A percentile compares a stretch with the other conserved stretches of the same genome.
Conservation (phyloP, 176 grass and related monocot genomes). For the Oryza officinalis region DNA sequence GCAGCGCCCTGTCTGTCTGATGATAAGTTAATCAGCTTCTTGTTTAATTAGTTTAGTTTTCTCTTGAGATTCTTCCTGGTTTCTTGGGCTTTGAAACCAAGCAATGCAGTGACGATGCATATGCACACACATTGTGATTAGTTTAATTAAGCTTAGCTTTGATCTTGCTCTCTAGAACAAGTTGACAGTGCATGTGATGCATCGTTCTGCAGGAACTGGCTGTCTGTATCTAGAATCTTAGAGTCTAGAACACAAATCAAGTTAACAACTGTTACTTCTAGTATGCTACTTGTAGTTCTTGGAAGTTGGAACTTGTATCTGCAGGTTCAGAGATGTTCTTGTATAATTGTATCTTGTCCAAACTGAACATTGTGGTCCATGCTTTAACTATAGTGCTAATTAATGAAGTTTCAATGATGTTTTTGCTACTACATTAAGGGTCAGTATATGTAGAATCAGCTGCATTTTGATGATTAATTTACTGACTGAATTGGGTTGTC, state of each 20-base stretch:
- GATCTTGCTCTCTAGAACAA: background rate
- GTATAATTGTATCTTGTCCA: background rate
- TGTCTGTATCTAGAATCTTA: background rate
- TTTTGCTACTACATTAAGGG: background rate
- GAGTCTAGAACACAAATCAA: background rate
- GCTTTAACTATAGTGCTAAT: background rate
- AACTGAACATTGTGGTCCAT: background rate
- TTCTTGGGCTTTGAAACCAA: constrained; percentile 21
- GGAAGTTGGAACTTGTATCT: background rate
- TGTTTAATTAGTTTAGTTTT: background rate
- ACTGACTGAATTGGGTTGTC: background rate
- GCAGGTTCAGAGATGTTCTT: background rate
- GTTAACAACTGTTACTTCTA: background rate
- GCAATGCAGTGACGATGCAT: background rate
- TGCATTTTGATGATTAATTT: background rate
- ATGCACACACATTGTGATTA: background rate
- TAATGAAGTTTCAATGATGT: background rate
- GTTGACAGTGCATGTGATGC: background rate
- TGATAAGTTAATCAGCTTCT: background rate
- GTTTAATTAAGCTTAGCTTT: background rate
- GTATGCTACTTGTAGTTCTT: background rate
- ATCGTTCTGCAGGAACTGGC: constrained; percentile 6
- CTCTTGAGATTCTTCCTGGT: constrained; percentile 15
- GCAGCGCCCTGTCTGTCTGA: background rate
- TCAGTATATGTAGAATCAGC: background rate